phyloP scores from a whole-genome alignment of 805 yeast genomes.

The Ogataea parapolymorpha region DNA sequence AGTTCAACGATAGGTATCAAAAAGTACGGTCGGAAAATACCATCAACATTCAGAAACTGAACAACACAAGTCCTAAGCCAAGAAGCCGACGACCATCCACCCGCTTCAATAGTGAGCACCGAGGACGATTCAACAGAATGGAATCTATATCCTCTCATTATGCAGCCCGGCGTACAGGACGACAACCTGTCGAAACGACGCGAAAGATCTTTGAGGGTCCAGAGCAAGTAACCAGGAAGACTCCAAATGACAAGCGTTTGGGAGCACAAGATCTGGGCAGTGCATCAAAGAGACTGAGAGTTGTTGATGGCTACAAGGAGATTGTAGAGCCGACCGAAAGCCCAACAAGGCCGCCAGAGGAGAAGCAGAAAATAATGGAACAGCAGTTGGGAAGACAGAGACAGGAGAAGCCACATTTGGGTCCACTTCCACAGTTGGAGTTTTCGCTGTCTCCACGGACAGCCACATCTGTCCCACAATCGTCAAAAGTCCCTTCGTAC shows the following conservation, averaged over 20 bases:
- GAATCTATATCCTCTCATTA: conserved; percentile 49
- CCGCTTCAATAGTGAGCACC: conserved; percentile 42
- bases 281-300: conserved; percentile 30
- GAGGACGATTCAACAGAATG: conserved; percentile 47
- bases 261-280: conserved; percentile 24
- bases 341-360: conserved; percentile 28
- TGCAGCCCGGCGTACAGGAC: conserved; percentile 35
- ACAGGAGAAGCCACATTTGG: conserved; percentile 2
- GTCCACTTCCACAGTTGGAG: conserved; percentile 9
- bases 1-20: conserved; percentile 41
- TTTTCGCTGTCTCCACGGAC: not conserved
- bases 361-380: conserved; percentile 23
- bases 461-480: not conserved
- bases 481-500: conserved; percentile 17
- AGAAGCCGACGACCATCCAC: conserved; percentile 29
- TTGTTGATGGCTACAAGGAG: conserved; percentile 25
- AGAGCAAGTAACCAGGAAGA: conserved; percentile 1
- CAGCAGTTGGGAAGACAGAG: conserved; percentile 18
- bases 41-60: conserved; percentile 24
- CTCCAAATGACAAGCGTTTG: conserved; percentile 29
- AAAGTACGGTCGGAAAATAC: conserved; percentile 34
- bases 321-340: conserved; percentile 21
- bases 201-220: conserved; percentile 8
- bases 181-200: conserved; percentile 3
- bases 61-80: conserved; percentile 22